Evolutionary conservation across 164 flowering plant species (phyloP), one percentile per base, ranked within the genome.

Genomic region (Liquidambar formosana): DNA sequence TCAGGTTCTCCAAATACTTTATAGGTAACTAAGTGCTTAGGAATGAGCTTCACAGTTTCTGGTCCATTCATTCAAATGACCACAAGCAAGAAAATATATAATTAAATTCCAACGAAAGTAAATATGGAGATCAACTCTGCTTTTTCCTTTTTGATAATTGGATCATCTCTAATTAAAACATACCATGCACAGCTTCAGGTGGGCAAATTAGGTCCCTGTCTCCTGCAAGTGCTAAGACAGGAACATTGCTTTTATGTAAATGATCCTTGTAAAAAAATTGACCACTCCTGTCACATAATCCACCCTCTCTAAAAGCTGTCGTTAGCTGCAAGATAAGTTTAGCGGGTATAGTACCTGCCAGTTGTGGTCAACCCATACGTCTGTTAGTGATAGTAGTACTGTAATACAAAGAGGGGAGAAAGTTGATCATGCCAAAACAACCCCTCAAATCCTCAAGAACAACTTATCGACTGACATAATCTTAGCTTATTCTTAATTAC

Each of bases 151-250:
- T n/a, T 25, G 19, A 8, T 56, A 18, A 10, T 11, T 22, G 18
- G 48, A 66, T 63, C 44, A 71, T 51, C 49, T 18, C 18, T 21
- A 54, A 13, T 51, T 49, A n/a, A 28, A 58, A 65, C 69, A 14
- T 79, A 92, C 98, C 99, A 61, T 84, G 78, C 44, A 93, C 98
- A 76, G 98, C 99, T 80, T 89, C 93, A 64, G 96, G 91, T 27
- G 98, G 98, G 78, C 98, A 96, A 56, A 96, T 96, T 45, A 87
- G 76, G 77, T 96, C 99, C 57, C 71, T 83, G 75, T 96, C 97
- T 61, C 96, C 98, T 15, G 98, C 97, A 77, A 96, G 59, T 22
- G 98, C 99, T 67, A 96, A 79, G 59, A 96, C 77, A 46, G 97
- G 98, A 23, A 89, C 83, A 64, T 72, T 80, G 76, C 75, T 79